These are phyloP conservation scores for Thelonectria discophora DNA, from an alignment of 2,329 filamentous ascomycete genomes.

Conservation along the genomic window DNA sequence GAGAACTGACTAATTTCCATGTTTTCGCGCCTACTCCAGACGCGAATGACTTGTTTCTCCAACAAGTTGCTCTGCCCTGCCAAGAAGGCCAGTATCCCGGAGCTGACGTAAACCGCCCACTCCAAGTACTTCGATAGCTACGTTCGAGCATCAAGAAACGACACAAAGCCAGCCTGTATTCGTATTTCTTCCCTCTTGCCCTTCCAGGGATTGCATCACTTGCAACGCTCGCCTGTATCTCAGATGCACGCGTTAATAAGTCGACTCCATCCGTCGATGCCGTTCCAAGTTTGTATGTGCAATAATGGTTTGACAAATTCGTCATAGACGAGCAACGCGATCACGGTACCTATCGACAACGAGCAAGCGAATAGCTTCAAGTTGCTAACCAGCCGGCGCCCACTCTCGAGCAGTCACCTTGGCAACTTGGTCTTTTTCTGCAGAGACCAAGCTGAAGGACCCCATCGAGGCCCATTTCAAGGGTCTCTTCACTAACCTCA, in stretches of 20 bases:
- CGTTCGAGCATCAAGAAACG: neutral
- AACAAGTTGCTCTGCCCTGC: neutral
- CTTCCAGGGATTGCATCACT: too few relatives aligned
- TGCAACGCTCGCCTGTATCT: too few relatives aligned
- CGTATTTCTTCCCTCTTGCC: too few relatives aligned
- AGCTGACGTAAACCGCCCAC: too few relatives aligned
- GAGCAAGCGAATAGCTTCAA: neutral
- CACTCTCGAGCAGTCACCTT: neutral
- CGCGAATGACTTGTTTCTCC: too few relatives aligned
- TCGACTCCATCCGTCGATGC: neutral
- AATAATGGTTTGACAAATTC: conserved; percentile 1
- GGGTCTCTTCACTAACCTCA: neutral
- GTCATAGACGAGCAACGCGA: conserved; percentile 7
- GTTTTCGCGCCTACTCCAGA: too few relatives aligned
- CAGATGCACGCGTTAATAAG: neutral
- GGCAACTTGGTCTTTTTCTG: neutral
- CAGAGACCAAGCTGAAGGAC: neutral
- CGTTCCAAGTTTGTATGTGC: neutral
- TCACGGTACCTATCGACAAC: neutral
- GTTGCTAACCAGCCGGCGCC: neutral
- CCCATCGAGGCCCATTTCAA: neutral
- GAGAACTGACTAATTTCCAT: too few relatives aligned
- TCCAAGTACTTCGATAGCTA: neutral
- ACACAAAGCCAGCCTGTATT: neutral
- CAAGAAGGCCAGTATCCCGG: neutral